Percentiles rank a stretch among this genome's conserved stretches.
Conservation (phyloP, 2,329 filamentous ascomycete species). For the Diaporthe sp. region DNA sequence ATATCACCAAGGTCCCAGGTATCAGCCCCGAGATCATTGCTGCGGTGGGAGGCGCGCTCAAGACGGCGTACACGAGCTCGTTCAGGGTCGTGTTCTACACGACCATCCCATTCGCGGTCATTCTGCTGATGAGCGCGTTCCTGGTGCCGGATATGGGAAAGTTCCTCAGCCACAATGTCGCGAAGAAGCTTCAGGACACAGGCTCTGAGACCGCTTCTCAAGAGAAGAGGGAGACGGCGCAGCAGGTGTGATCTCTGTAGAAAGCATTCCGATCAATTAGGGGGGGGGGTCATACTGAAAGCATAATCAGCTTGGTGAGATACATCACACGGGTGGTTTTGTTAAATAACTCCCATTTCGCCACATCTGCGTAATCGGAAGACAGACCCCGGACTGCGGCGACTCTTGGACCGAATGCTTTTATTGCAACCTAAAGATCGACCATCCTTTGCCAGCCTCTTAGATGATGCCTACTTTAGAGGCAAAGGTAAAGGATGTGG, state of each 20-base stretch:
- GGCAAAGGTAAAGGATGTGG: too few relatives aligned
- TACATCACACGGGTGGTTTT: background rate
- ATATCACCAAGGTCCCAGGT: conserved; percentile 51
- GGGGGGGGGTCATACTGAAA: too few relatives aligned
- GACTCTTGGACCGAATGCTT: too few relatives aligned
- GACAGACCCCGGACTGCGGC: too few relatives aligned
- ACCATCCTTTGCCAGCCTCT: too few relatives aligned
- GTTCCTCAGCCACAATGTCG: conserved; percentile 59
- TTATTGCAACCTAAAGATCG: too few relatives aligned
- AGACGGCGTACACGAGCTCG: conserved; percentile 58
- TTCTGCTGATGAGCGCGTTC: conserved; percentile 54
- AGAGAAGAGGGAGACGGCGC: background rate
- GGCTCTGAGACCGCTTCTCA: background rate
- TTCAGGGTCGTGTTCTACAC: conserved; percentile 60
- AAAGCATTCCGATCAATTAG: too few relatives aligned
- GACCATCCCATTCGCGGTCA: conserved; percentile 56
- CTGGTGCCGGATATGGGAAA: conserved; percentile 59
- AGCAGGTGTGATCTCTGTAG: background rate
- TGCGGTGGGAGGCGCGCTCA: conserved; percentile 52
- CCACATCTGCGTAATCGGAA: too few relatives aligned
- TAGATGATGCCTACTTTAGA: too few relatives aligned
- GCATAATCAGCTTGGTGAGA: background rate
- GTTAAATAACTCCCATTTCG: background rate
- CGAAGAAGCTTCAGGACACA: conserved; percentile 56
- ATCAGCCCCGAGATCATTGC: conserved; percentile 52